phyloP scores from a whole-genome alignment of 2,329 filamentous ascomycete genomes.

The Trichoderma gracile region DNA sequence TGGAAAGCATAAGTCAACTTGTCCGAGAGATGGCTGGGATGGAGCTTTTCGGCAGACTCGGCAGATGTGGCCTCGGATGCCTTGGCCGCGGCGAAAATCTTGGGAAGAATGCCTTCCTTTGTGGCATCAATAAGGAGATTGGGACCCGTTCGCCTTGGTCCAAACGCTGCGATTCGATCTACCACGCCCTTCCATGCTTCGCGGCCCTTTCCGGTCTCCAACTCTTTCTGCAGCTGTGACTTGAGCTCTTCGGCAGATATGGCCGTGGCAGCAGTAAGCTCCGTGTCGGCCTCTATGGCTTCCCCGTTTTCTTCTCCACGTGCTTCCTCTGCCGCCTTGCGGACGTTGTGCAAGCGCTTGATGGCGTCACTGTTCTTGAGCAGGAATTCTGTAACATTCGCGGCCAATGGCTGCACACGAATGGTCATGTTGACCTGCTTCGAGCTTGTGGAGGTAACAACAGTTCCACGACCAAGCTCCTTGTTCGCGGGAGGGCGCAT shows the following conservation, averaged over 20 bases:
- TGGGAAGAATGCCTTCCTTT: constrained; percentile 67
- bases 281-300: constrained; percentile 53
- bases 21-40: constrained; percentile 74
- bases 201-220: constrained; percentile 70
- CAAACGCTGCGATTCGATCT: constrained; percentile 85
- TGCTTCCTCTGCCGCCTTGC: constrained; percentile 47
- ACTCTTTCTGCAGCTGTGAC: constrained; percentile 64
- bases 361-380: constrained; percentile 77
- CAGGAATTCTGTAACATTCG: constrained; percentile 79
- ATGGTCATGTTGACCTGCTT: constrained; percentile 81
- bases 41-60: constrained; percentile 52
- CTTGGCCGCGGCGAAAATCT: constrained; percentile 58
- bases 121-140: constrained; percentile 90
- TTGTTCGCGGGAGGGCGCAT: constrained; percentile 89
- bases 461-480: constrained; percentile 79
- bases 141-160: constrained; percentile 78
- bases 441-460: constrained; percentile 74
- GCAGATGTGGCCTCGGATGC: constrained; percentile 36
- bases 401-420: constrained; percentile 75
- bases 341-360: constrained; percentile 74
- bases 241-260: constrained; percentile 77
- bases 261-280: constrained; percentile 59
- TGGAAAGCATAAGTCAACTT: constrained; percentile 95
- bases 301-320: constrained; percentile 35
- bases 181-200: constrained; percentile 75